phyloP scores from a whole-genome alignment of 257 asterid species.

The Agastache rugosa region DNA sequence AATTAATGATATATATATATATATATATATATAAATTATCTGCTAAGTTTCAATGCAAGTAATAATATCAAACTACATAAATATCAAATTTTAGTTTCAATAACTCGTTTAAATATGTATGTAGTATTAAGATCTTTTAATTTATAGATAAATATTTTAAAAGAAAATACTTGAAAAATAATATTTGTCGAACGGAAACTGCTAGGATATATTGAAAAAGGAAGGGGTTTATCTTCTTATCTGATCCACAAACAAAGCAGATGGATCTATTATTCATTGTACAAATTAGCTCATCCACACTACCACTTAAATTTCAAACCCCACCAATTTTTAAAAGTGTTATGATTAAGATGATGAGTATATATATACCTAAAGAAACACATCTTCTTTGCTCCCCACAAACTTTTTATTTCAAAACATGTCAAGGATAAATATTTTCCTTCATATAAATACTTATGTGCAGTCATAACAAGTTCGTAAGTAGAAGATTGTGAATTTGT shows the following conservation, averaged over 20 bases:
- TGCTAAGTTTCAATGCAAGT: neutral
- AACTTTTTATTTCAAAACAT: conserved; percentile 40
- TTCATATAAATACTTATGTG: neutral
- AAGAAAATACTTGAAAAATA: neutral
- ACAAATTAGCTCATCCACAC: conserved; percentile 35
- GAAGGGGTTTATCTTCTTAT: neutral
- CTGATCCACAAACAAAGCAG: conserved; percentile 27
- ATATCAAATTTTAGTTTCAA: neutral
- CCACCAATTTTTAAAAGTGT: conserved; percentile 19
- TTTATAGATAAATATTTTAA: too few relatives aligned
- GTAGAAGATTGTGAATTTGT: too few relatives aligned
- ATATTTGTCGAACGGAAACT: neutral
- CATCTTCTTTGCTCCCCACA: conserved; percentile 46
- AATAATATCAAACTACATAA: neutral
- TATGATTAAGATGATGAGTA: conserved; percentile 36
- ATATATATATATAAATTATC: too few relatives aligned
- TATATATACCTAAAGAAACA: conserved; percentile 44
- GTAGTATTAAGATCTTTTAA: neutral
- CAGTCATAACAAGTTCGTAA: neutral
- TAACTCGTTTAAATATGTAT: neutral
- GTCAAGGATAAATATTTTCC: conserved; percentile 23
- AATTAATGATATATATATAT: too few relatives aligned
- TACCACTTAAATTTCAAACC: conserved; percentile 34
- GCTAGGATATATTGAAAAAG: neutral
- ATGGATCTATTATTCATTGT: conserved; percentile 30